Percentiles rank a stretch among this genome's conserved stretches.
Conservation (phyloP, 1,284 basidiomycete species). For the Ceratobasidium sp. region DNA sequence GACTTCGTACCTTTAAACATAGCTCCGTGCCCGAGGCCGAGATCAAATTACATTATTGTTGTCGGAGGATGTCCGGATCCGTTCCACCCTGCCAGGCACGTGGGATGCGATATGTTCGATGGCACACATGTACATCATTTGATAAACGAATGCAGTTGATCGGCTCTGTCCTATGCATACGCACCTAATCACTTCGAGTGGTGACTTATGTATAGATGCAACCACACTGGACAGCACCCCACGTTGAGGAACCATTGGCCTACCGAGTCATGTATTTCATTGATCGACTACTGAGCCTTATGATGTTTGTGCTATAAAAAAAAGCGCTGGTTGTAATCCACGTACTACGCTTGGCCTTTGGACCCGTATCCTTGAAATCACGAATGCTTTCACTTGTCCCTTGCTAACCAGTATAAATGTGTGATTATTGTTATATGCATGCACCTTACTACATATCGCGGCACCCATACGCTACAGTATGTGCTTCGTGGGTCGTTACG, state of each 20-base stretch:
- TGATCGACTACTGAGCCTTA: neutral
- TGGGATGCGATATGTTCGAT: neutral
- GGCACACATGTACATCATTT: neutral
- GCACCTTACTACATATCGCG: too few species aligned
- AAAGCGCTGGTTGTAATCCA: too few species aligned
- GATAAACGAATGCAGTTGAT: neutral
- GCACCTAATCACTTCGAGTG: neutral
- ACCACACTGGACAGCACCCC: too few species aligned
- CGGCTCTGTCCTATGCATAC: neutral
- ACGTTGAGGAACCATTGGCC: too few species aligned
- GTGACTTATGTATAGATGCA: neutral
- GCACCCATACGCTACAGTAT: too few species aligned
- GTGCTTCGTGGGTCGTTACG: too few species aligned
- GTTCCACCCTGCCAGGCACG: neutral
- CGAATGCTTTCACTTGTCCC: too few species aligned
- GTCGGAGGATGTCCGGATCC: too few species aligned
- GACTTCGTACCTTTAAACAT: neutral
- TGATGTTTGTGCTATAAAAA: neutral
- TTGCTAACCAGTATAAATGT: too few species aligned
- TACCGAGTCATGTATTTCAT: neutral
- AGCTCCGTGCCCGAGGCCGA: conserved; percentile 21
- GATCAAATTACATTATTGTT: conserved; percentile 20
- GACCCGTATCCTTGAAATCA: too few species aligned
- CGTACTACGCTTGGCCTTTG: too few species aligned
- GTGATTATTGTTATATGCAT: too few species aligned